Evolutionary conservation across 148 eudicot genomes (phyloP).

Genomic region (Silene conica): DNA sequence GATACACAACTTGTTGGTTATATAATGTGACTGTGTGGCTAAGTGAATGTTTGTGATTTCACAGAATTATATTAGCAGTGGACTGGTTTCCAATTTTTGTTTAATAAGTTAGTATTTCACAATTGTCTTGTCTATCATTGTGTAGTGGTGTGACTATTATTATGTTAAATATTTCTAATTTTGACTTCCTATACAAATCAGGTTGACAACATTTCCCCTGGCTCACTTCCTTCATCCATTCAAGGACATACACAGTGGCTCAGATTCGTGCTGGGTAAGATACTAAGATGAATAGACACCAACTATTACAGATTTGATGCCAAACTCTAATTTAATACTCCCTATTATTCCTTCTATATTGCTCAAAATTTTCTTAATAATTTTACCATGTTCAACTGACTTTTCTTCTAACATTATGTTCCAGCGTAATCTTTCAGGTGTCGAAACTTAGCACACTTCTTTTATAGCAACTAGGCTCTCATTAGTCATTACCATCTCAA

Average conservation of each 20-base stretch:
- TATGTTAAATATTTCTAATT: too few species aligned
- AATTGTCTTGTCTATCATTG: too few species aligned
- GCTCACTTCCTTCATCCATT: too few species aligned
- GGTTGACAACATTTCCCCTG: too few species aligned
- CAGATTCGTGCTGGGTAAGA: conserved; percentile 96
- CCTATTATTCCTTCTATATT: not conserved
- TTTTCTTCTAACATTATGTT: conserved; percentile 23
- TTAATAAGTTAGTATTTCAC: too few species aligned
- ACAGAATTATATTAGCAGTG: too few species aligned
- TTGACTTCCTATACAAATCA: too few species aligned
- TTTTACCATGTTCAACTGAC: conserved; percentile 22
- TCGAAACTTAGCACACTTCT: conserved; percentile 85
- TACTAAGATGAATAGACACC: conserved; percentile 41
- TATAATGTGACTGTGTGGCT: too few species aligned
- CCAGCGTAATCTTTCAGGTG: conserved; percentile 90
- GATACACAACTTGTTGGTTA: too few species aligned
- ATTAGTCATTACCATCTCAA: conserved; percentile 58
- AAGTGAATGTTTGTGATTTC: too few species aligned
- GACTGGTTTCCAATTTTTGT: too few species aligned
- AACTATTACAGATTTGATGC: not conserved
- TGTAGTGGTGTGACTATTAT: too few species aligned
- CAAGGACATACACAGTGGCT: conserved; percentile 87
- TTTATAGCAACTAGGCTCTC: conserved; percentile 63
- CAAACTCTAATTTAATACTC: not conserved
- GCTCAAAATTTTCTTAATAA: not conserved